Base-by-base conservation (phyloP, 2,329 filamentous ascomycete genomes). In the Pseudocercospora pini-densiflorae region DNA sequence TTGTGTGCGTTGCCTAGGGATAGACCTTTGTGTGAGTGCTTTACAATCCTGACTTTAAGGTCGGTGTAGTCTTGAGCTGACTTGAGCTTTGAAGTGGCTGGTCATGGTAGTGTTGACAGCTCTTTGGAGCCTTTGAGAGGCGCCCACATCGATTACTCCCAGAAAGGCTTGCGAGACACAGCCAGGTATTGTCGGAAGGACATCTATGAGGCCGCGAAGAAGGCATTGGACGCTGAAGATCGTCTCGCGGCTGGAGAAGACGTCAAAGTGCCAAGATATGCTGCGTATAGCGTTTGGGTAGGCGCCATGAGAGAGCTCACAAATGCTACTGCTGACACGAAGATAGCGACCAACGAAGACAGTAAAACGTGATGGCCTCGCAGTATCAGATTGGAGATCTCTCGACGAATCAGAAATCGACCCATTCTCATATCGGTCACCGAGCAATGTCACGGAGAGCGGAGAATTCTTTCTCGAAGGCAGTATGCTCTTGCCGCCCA, bases 261-360 rank as follows among this genome's bases (percentile, higher is more conserved):
- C 10, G 62, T 64, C n/a, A 40, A 24, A 16, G 62, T 64, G 5
- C 61, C 61, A 33, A 36, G 61, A 59, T 63, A 63, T 49, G 61
- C 61, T 16, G 53, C 53, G 8, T 63, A 63, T 49, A 63, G 61
- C 27, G 24, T 63, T 27, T 63, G 61, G 61, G 61, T 63, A n/a
- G 47, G 51, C 57, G 6, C 27, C 53, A 55, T 5, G 19, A 8
- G 8, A n/a, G 10, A 4, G 31, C 21, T 45, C 40, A 6, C 29
- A 47, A 31, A 16, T 21, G 60, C 33, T 21, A 8, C 51, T 2
- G 47, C 43, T 64, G 57, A 64, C 43, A 23, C 33, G 4, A 31
- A 9, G 12, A 16, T 33, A 65, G 61, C 61, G 61, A n/a, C 61
- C 61, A n/a, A 27, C 40, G 27, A 57, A 57, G 51, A 47, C 61